Evolutionary conservation across 352 stramenopile species (phyloP).

Genomic region (Pythium chondricola): DNA sequence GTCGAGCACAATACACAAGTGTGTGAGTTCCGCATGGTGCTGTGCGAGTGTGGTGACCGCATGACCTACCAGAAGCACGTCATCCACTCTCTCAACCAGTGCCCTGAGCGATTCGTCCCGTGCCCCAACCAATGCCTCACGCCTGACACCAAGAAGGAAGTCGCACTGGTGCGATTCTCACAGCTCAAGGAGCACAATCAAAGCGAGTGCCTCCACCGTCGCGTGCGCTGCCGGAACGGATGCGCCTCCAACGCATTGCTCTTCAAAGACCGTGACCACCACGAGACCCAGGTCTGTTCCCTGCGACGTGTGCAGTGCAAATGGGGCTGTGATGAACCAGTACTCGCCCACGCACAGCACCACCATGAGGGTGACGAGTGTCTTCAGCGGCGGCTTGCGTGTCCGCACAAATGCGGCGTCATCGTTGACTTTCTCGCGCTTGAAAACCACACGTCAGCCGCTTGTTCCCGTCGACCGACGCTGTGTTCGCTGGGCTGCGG

Average conservation of each 20-base stretch:
- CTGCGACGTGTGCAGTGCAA: constrained; percentile 51
- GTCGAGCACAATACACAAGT: constrained; percentile 26
- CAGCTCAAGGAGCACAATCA: constrained; percentile 46
- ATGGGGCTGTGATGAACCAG: constrained; percentile 47
- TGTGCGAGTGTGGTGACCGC: constrained; percentile 50
- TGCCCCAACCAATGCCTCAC: constrained; percentile 42
- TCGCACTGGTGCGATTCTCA: constrained; percentile 20
- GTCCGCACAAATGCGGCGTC: constrained; percentile 46
- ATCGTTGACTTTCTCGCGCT: constrained; percentile 28
- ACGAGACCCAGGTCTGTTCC: constrained; percentile 37
- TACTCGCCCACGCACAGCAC: constrained; percentile 32
- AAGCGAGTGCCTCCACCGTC: constrained; percentile 34
- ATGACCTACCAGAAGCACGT: constrained; percentile 51
- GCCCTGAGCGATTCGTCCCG: constrained; percentile 36
- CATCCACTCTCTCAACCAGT: constrained; percentile 32
- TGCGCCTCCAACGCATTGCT: constrained; percentile 37
- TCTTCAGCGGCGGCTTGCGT: constrained; percentile 33
- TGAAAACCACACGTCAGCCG: constrained; percentile 27
- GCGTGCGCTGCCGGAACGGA: constrained; percentile 66
- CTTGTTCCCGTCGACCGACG: constrained; percentile 30
- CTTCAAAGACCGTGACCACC: constrained; percentile 30
- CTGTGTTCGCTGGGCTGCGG: constrained; percentile 43
- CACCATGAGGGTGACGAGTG: constrained; percentile 56
- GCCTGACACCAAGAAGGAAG: not conserved
- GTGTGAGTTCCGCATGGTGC: constrained; percentile 38